Percentiles rank a stretch among this genome's conserved stretches.
Evolutionary conservation across 2,329 filamentous ascomycete genomes (phyloP).

Genomic region (Colletotrichum horii): DNA sequence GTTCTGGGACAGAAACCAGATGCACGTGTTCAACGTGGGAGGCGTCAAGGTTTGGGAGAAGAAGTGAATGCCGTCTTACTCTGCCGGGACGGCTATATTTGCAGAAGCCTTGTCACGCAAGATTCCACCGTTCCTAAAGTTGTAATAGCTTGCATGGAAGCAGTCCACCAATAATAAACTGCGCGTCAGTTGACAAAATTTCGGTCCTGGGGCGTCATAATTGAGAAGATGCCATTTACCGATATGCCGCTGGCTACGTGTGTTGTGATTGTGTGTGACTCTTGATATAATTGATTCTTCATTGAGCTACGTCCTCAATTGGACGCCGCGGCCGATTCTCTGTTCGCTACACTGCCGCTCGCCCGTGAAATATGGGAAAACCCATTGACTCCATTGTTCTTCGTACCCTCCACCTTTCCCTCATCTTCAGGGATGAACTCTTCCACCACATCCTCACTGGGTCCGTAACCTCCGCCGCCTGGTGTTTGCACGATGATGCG

Average conservation of each 20-base stretch:
- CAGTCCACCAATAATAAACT: accelerated
- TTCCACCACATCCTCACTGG: not conserved
- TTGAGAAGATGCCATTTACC: not conserved
- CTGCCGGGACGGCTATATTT: not conserved
- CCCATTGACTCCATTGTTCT: not conserved
- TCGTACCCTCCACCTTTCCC: not conserved
- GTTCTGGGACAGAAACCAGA: slow-evolving; percentile 8
- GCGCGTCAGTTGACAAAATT: not conserved
- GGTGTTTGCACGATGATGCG: not conserved
- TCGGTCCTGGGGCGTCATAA: not conserved
- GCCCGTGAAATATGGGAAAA: not conserved
- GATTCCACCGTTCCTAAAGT: not conserved
- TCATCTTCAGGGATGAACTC: not conserved
- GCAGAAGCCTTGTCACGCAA: not conserved
- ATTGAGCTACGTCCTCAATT: not conserved
- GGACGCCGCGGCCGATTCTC: not conserved
- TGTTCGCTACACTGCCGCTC: not conserved
- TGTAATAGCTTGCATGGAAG: not conserved
- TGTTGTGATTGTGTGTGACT: too few relatives aligned
- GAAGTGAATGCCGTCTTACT: not conserved
- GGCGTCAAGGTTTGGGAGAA: not conserved
- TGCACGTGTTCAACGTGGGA: not conserved
- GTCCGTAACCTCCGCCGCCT: not conserved
- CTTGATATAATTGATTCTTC: not conserved
- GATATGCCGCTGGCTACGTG: not conserved